Evolutionary conservation across 768 basidiomycete species (phyloP).

Genomic region (Podaxis rugospora): DNA sequence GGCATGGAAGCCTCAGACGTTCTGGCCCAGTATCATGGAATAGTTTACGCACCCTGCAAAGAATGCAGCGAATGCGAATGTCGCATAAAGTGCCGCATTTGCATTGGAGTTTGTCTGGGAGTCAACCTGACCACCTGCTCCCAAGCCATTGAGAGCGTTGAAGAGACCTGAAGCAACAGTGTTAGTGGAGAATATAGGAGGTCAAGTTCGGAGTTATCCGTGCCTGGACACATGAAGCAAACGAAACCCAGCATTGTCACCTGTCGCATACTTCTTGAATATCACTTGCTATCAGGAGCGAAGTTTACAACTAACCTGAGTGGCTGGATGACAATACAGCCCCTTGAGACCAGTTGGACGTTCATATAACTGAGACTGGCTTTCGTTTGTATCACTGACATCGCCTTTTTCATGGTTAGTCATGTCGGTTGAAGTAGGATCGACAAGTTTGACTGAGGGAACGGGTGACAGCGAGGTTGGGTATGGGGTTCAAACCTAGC

Average conservation of each 20-base stretch:
- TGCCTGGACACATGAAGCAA: constrained; percentile 37
- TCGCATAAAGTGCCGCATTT: constrained; percentile 61
- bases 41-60: constrained; percentile 51
- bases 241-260: constrained; percentile 66
- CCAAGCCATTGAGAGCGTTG: constrained; percentile 77
- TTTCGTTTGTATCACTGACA: constrained; percentile 21
- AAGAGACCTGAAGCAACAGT: constrained; percentile 52
- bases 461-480: not conserved
- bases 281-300: not conserved
- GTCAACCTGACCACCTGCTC: constrained; percentile 74
- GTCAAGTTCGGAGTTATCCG: not conserved
- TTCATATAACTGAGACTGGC: constrained; percentile 30
- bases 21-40: not conserved
- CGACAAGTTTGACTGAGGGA: constrained; percentile 1
- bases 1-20: not conserved
- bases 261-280: not conserved
- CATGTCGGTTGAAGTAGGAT: not conserved
- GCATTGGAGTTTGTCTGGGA: constrained; percentile 63
- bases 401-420: constrained; percentile 6
- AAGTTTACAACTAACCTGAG: constrained; percentile 29
- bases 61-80: constrained; percentile 40
- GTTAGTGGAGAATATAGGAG: not conserved
- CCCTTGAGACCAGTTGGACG: constrained; percentile 50
- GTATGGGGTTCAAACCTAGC: not conserved
- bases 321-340: constrained; percentile 53